Base-by-base conservation (phyloP, 352 stramenopile species). In the Pythium volutum region DNA sequence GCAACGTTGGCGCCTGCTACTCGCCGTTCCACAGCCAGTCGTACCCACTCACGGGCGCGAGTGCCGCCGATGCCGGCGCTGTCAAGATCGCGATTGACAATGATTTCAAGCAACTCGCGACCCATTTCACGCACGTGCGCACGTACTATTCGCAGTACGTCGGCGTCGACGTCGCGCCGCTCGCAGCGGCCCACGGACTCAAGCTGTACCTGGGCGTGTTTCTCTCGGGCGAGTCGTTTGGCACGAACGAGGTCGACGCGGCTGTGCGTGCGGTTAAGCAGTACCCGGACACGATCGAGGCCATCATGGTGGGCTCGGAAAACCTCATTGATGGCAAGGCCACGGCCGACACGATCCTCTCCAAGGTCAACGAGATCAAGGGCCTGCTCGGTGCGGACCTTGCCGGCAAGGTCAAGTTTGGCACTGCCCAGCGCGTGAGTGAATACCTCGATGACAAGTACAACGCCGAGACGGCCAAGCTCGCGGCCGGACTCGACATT, bases 61-160 rank as follows among this genome's bases (percentile, higher is more conserved):
- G 26, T 14, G 9, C 29, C 3, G 48, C 20, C n/a, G 45, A 52
- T 20, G 31, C 25, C 3, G 27, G 52, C 16, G 12, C 12, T 4
- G 31, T 67, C 6, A 14, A 31, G 9, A 33, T 7, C 18, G 52
- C 60, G 4, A 67, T 67, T 18, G 73, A 83, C 36, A 53, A 64
- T 10, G 76, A 88, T 57, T 71, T 88, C 34, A 43, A 43, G 12
- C 64, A 75, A 15, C 70, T 86, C 22, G 56, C 52, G 16, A 25
- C 72, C 39, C 64, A 73, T 25, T 75, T 85, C 64, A 77, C 67
- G 10, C 68, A 79, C 38, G 67, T 84, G 25, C 76, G 75, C 52
- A 89, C 77, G 23, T 89, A 81, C 65, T 74, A 87, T 65, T 75
- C 79, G 56, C 63, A 74, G 50, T 80, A 74, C 50, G 76, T 70